Percentiles rank a stretch among this genome's conserved stretches.
These are phyloP conservation scores for Rhizopogon vinicolor DNA, from an alignment of 768 basidiomycete species.

Conservation along the genomic window DNA sequence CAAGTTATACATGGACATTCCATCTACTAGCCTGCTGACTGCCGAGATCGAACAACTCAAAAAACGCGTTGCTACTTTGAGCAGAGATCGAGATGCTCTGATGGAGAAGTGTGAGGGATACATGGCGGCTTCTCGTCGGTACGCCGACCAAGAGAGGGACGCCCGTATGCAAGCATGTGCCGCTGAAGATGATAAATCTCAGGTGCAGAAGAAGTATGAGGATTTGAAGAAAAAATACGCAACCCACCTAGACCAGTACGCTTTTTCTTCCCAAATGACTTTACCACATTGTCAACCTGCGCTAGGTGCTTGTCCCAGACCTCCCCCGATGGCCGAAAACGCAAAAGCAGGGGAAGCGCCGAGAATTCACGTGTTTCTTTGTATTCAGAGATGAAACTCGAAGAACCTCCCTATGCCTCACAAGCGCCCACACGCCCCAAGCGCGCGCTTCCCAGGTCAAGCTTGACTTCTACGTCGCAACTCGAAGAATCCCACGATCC, in stretches of 20 bases:
- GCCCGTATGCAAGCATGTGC: slow-evolving; percentile 27
- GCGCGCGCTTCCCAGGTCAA: slow-evolving; percentile 23
- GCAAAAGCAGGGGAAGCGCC: neutral
- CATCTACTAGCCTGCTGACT: slow-evolving; percentile 18
- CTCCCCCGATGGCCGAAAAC: neutral
- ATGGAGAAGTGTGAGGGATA: slow-evolving; percentile 39
- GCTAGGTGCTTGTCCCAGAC: neutral
- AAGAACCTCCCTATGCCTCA: neutral
- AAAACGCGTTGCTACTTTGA: slow-evolving; percentile 32
- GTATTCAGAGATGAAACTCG: neutral
- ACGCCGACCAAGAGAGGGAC: slow-evolving; percentile 25
- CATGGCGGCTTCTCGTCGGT: slow-evolving; percentile 28
- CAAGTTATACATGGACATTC: slow-evolving; percentile 45
- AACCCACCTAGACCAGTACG: slow-evolving; percentile 5
- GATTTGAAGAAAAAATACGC: slow-evolving; percentile 22
- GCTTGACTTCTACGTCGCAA: slow-evolving; percentile 4
- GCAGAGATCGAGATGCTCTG: slow-evolving; percentile 38
- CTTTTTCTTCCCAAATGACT: neutral
- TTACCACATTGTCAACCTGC: neutral
- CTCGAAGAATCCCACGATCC: slow-evolving; percentile 1
- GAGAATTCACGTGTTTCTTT: neutral
- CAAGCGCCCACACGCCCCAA: slow-evolving; percentile 13
- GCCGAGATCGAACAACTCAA: slow-evolving; percentile 34
- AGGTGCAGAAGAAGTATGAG: slow-evolving; percentile 31
- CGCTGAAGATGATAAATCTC: slow-evolving; percentile 34